Base-by-base conservation (phyloP, 331 rosid species). In the Telfairia occidentalis region DNA sequence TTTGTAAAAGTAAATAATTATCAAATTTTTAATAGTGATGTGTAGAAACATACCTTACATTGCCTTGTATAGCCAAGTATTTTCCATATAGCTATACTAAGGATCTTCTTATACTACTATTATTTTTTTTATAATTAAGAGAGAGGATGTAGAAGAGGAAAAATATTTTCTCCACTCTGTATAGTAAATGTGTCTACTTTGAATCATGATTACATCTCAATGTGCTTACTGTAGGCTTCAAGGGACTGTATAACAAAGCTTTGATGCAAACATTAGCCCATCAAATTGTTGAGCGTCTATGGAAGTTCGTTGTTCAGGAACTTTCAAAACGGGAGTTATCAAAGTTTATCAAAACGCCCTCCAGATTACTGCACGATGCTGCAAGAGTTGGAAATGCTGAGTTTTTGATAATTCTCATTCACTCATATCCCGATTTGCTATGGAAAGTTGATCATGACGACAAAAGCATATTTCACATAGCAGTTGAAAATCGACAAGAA, bases 391-490 rank as follows among this genome's bases (percentile, higher is more conserved):
- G 89, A 9, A 87, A 85, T 61, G 53, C 80, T 11, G 78, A 81
- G 74, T 86, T 89, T 69, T 18, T 89, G 66, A 78, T 79, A 10
- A 76, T 67, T 40, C 80, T 85, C n/a, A 29, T 86, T 43, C 48
- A 75, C 24, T 26, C 55, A 5, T 38, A 81, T 61, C 87, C 87
- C 12, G 80, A 81, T 73, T 59, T 85, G 19, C 52, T 89, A 9
- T 81, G 85, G 89, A 80, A 81, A 49, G n/a, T 76, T 45, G 90
- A 86, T 70, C 50, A 7, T 0, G 69, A 66, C 43, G 67, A 83
- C 29, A 57, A 79, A 61, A 85, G 75, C 78, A 80, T 89, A 74
- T 70, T 88, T 71, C 92, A 88, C 0, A 15, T 43, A 24, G 74
- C 74, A 24, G 55, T 69, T 26, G 74, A 69, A 69, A 43, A 69